Base-by-base conservation (phyloP, 2,329 filamentous ascomycete genomes). In the Aureobasidium sp. region DNA sequence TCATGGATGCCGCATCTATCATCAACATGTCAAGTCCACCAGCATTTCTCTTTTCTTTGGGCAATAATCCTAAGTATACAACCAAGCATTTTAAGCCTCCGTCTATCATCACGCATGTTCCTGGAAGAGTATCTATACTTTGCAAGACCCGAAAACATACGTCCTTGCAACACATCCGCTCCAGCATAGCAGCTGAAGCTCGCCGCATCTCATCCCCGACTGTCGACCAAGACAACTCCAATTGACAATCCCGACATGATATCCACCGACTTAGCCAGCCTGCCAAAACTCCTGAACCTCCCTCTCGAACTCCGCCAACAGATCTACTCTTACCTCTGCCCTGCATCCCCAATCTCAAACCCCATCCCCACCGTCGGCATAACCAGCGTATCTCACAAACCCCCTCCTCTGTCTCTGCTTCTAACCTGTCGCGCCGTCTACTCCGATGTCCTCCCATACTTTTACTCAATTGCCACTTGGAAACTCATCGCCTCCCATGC, bases 301-400 rank as follows among this genome's bases (percentile, higher is more conserved):
- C 77, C 78, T 4, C 62, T 76, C 57, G 78, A 80, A 63, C 70
- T 80, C 42, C 75, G 78, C 34, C 70, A 74, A 25, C 67, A 74
- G 9, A 76, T 80, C 41, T 79, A 78, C 68, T 47, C 64, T 37
- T 69, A 72, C 64, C 60, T 79, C 36, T 70, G 79, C 42, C 66
- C 66, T 6, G 25, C 29, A 11, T 61, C 66, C 36, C 65, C 64
- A 36, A 61, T 68, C 62, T 69, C 66, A 9, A 69, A 71, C 48
- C 71, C 71, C 12, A 60, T 73, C 5, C 53, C 62, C 15, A 49
- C 61, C 5, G 59, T 70, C 14, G 72, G 70, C 61, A 72, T 73
- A n/a, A 73, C 70, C 20, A 69, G 68, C 25, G 69, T 74, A 39
- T 68, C 71, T 7, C 70, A 70, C 48, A 64, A 63, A 2, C 70